Evolutionary conservation across 106 monocot genomes (phyloP).

Genomic region (Ottelia alismoides): DNA sequence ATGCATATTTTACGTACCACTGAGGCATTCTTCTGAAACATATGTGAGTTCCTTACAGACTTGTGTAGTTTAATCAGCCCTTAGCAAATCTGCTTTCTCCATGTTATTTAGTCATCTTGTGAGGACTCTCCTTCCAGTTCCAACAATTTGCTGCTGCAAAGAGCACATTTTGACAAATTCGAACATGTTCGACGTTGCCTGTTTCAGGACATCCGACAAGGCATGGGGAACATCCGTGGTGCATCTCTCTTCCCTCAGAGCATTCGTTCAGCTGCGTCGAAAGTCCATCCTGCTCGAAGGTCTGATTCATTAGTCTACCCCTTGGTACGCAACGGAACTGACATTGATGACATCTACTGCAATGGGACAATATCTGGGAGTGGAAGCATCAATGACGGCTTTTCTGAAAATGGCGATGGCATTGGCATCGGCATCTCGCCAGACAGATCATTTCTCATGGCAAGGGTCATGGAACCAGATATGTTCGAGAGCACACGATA

Average conservation of each 20-base stretch:
- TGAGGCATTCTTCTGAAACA: no score
- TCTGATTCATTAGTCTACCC: conserved; percentile 29
- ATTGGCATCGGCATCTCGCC: conserved; percentile 17
- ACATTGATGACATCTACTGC: conserved; percentile 17
- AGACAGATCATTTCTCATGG: conserved; percentile 21
- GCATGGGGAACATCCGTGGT: conserved; percentile 57
- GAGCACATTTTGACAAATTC: no score
- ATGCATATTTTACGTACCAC: no score
- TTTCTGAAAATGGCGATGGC: conserved; percentile 22
- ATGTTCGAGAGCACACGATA: conserved; percentile 63
- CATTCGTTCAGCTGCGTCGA: conserved; percentile 42
- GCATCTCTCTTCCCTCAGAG: conserved; percentile 88
- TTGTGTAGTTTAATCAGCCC: no score
- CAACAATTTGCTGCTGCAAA: no score
- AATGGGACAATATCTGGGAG: conserved; percentile 13
- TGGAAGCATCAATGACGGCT: conserved; percentile 14
- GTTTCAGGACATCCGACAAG: conserved; percentile 74
- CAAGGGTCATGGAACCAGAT: conserved; percentile 47
- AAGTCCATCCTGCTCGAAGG: conserved; percentile 25
- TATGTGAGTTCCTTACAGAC: no score
- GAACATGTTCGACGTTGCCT: no score
- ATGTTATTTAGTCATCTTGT: no score
- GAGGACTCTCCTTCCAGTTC: no score
- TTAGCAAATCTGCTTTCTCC: no score
- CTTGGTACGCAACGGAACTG: conserved; percentile 7